Evolutionary conservation across 2,329 filamentous ascomycete genomes (phyloP).

Genomic region (Kalaharituber pfeilii): DNA sequence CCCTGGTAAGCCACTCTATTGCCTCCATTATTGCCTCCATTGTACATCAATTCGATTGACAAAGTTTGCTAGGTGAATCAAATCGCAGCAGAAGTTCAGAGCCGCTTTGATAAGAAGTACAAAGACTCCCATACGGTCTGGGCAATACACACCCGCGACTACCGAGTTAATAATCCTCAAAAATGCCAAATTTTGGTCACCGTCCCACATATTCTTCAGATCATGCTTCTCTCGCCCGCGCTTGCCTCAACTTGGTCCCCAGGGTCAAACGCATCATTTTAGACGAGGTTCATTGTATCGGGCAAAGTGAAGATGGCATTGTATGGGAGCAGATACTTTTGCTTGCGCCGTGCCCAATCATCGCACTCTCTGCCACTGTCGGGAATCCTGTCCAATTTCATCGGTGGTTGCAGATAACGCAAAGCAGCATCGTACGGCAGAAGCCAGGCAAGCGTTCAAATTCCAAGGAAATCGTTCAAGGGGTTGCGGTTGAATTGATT

Average conservation of each 20-base stretch:
- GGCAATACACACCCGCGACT: constrained; percentile 62
- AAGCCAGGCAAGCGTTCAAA: background rate
- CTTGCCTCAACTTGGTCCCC: constrained; percentile 51
- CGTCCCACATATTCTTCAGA: constrained; percentile 61
- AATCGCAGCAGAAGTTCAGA: constrained; percentile 62
- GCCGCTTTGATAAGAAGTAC: constrained; percentile 50
- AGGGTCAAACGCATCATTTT: constrained; percentile 61
- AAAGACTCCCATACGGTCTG: constrained; percentile 48
- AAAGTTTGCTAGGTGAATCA: constrained; percentile 41
- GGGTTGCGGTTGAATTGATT: constrained; percentile 48
- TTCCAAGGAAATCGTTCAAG: constrained; percentile 21
- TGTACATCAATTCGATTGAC: constrained; percentile 8
- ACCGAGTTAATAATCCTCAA: constrained; percentile 53
- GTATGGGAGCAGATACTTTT: constrained; percentile 65
- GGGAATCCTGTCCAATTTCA: constrained; percentile 56
- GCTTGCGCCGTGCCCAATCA: constrained; percentile 57
- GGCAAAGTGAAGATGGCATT: constrained; percentile 56
- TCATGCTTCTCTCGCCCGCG: constrained; percentile 50
- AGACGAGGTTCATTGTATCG: constrained; percentile 67
- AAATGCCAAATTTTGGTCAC: constrained; percentile 62
- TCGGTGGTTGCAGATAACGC: constrained; percentile 48
- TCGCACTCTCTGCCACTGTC: constrained; percentile 63
- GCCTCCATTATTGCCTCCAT: constrained; percentile 1
- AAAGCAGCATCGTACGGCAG: constrained; percentile 35
- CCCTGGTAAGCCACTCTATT: constrained; percentile 34